Conservation (phyloP, 208 protist genomes). For the Wallacemonas rigidus region DNA sequence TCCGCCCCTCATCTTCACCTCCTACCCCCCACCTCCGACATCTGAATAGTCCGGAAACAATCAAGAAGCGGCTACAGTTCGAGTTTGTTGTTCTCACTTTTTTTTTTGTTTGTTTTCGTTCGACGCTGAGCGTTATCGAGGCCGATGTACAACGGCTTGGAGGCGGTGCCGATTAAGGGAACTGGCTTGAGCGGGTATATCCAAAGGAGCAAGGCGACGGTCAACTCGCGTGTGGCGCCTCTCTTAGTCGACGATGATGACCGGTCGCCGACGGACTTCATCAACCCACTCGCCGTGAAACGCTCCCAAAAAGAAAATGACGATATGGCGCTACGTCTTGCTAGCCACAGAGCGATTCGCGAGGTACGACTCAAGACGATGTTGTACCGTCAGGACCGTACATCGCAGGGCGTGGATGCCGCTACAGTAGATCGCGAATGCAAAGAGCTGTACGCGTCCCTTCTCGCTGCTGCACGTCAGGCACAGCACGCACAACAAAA, state of each 20-base stretch:
- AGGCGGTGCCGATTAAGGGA: slow-evolving; percentile 65
- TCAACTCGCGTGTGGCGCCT: slow-evolving; percentile 19
- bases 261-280: slow-evolving; percentile 26
- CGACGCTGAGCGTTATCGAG: not conserved
- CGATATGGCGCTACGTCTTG: slow-evolving; percentile 57
- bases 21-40: no score
- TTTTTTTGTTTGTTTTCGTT: slow-evolving; percentile 1
- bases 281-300: slow-evolving; percentile 70
- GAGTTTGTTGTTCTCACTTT: not conserved
- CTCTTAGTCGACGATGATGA: slow-evolving; percentile 28
- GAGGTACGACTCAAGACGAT: slow-evolving; percentile 57
- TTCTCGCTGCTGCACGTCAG: slow-evolving; percentile 37
- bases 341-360: slow-evolving; percentile 56
- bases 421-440: slow-evolving; percentile 69
- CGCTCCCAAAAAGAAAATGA: slow-evolving; percentile 75
- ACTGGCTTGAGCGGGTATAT: slow-evolving; percentile 87
- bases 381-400: slow-evolving; percentile 75
- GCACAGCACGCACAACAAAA: slow-evolving; percentile 29
- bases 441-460: slow-evolving; percentile 47
- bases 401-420: slow-evolving; percentile 38
- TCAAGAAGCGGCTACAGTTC: no score
- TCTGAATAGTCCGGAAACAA: no score
- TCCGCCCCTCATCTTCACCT: no score
- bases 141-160: slow-evolving; percentile 83
- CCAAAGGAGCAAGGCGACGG: slow-evolving; percentile 69